Percentiles rank a stretch among this genome's conserved stretches.
These are phyloP conservation scores for Lasiosphaeria miniovina DNA, from an alignment of 495 filamentous ascomycete species.

Conservation along the genomic window DNA sequence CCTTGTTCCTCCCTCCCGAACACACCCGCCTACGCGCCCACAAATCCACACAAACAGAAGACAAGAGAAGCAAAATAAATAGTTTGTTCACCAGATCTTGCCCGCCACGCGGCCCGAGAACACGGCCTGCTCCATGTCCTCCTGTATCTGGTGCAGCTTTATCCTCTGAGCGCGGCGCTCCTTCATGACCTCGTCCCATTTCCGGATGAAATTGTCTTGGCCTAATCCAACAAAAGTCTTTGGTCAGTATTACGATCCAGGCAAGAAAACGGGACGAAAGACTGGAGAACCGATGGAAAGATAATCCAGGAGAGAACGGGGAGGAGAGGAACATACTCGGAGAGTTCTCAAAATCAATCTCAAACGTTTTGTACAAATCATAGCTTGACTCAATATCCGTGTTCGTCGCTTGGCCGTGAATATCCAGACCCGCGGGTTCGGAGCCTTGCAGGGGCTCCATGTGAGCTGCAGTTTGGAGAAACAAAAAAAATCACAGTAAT, in stretches of 20 bases:
- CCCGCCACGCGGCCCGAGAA: constrained; percentile 31
- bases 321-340: constrained; percentile 23
- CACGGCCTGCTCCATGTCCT: constrained; percentile 29
- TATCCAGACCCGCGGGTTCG: constrained; percentile 31
- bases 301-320: not conserved
- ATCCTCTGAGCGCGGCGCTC: constrained; percentile 28
- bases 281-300: too few relatives aligned
- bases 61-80: too few relatives aligned
- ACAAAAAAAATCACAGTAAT: not conserved
- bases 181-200: constrained; percentile 35
- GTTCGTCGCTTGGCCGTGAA: constrained; percentile 26
- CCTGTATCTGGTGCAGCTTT: constrained; percentile 27
- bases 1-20: too few relatives aligned
- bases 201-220: constrained; percentile 32
- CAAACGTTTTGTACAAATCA: constrained; percentile 36
- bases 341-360: constrained; percentile 39
- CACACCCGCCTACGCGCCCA: not conserved
- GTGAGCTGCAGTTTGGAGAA: constrained; percentile 16
- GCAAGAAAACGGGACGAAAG: not conserved
- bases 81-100: constrained; percentile 16
- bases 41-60: not conserved
- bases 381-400: constrained; percentile 27
- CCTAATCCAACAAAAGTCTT: constrained; percentile 7
- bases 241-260: not conserved
- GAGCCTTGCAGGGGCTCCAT: constrained; percentile 20